These are phyloP conservation scores for Thalassiosira tumida DNA, from an alignment of 352 stramenopile genomes.

Conservation along the genomic window DNA sequence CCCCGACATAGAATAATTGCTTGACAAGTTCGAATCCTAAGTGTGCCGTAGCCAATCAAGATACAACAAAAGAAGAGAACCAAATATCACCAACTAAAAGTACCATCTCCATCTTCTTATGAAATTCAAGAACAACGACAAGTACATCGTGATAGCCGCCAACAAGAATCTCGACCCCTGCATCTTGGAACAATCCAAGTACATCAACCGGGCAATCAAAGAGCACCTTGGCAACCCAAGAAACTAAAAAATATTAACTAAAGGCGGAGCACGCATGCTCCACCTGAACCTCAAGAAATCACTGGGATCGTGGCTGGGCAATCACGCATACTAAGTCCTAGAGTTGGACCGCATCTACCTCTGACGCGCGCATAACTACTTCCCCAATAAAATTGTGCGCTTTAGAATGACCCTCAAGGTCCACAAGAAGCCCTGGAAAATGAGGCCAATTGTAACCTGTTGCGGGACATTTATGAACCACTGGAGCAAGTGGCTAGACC, in stretches of 20 bases:
- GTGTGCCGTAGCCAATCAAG: not conserved
- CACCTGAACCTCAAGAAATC: not conserved
- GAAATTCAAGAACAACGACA: conserved; percentile 25
- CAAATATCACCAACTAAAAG: too few species aligned
- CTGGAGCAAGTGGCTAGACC: conserved; percentile 34
- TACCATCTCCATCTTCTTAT: conserved; percentile 23
- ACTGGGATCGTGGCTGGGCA: not conserved
- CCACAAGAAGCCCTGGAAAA: conserved; percentile 54
- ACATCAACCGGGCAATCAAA: conserved; percentile 25
- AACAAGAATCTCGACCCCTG: conserved; percentile 67
- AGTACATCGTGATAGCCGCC: conserved; percentile 42
- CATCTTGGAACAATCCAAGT: conserved; percentile 24
- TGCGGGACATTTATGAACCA: conserved; percentile 21
- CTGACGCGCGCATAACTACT: not conserved
- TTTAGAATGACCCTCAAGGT: conserved; percentile 54
- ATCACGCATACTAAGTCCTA: not conserved
- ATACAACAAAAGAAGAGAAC: not conserved
- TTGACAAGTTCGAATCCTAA: not conserved
- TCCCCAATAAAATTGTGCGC: conserved; percentile 6
- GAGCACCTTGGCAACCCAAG: conserved; percentile 21
- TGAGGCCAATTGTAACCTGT: conserved; percentile 37
- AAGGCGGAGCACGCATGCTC: not conserved
- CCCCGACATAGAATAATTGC: not conserved
- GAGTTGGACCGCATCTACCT: conserved; percentile 6
- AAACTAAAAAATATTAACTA: not conserved